Evolutionary conservation across 108 stramenopile genomes (phyloP), one percentile per base, ranked within the genome.

Genomic region (Pseudonitzschia delicatissima): DNA sequence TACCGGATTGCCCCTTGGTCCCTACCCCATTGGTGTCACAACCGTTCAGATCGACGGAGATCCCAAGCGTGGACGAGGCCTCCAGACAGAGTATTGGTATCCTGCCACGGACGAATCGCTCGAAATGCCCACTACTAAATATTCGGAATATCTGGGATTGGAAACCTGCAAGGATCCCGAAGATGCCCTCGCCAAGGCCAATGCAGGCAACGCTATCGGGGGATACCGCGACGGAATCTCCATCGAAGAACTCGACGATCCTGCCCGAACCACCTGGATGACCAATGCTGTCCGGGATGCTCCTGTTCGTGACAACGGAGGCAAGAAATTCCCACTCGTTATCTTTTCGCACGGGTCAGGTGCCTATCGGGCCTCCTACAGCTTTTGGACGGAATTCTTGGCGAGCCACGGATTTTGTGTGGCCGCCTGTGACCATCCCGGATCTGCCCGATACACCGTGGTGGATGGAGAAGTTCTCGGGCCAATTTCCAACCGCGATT

Each of bases 391-490:
- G 20, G 57, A 58, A 58, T 58, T 36, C 28, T 33, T 58, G 33
- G 57, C 57, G 5, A 35, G 33, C 35, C 57, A 58, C 33, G 57
- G 57, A n/a, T 58, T 33, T 33, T 12, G 31, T 15, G 57, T 58
- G 29, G 57, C 57, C 15, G 57, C 57, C 18, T 58, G 57, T 33
- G 57, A 58, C 33, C 57, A 58, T 33, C 57, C 57, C 7, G 57
- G 57, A 20, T 58, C 57, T 15, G 57, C 57, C 21, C 57, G 57
- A 21, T 58, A 36, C 28, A 58, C 57, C 15, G 21, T 58, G 13
- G 57, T 58, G 1, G 33, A 58, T 18, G 57, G 57, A 9, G 6
- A 58, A 33, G 34, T 37, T 6, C 31, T 58, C 20, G 21, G n/a
- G 5, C 57, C 57, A 17, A 28, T 28, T n/a, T 35, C 33, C 20